These are phyloP conservation scores for Taiwanofungus camphoratus DNA, from an alignment of 1,284 basidiomycete species.

Conservation along the genomic window DNA sequence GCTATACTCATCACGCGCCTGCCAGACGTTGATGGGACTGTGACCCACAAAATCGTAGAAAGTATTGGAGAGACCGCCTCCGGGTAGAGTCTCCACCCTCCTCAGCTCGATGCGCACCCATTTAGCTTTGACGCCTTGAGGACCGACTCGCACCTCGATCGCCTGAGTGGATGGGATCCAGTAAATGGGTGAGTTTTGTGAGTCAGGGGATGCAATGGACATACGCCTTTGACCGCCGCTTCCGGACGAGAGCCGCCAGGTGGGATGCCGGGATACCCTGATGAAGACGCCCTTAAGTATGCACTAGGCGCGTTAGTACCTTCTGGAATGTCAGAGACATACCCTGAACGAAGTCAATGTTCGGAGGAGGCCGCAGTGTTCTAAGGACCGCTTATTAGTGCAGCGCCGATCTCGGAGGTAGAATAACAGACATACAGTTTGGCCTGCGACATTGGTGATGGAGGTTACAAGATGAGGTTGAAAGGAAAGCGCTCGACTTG, in stretches of 20 bases:
- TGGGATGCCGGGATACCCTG: conserved; percentile 80
- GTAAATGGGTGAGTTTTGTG: conserved; percentile 4
- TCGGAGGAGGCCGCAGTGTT: conserved; percentile 72
- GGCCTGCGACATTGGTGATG: conserved; percentile 19
- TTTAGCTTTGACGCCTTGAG: conserved; percentile 79
- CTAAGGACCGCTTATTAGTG: conserved; percentile 30
- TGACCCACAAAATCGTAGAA: conserved; percentile 71
- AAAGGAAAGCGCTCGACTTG: not conserved
- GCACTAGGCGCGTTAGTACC: conserved; percentile 9
- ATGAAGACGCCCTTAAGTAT: conserved; percentile 8
- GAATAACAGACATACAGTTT: conserved; percentile 7
- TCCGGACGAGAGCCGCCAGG: conserved; percentile 62
- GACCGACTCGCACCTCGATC: conserved; percentile 74
- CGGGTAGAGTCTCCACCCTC: conserved; percentile 78
- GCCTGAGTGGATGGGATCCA: conserved; percentile 39
- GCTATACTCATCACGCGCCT: conserved; percentile 66
- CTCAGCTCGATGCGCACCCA: conserved; percentile 85
- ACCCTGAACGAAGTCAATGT: conserved; percentile 82
- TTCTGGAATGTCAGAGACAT: conserved; percentile 17
- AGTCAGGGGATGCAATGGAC: conserved; percentile 26
- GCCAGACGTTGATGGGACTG: conserved; percentile 68
- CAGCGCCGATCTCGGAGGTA: not conserved
- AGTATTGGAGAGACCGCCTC: conserved; percentile 59
- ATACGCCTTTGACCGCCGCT: conserved; percentile 75
- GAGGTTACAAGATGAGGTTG: not conserved